phyloP scores from a whole-genome alignment of 179 eudicot genomes.

The Vitellaria paradoxa region DNA sequence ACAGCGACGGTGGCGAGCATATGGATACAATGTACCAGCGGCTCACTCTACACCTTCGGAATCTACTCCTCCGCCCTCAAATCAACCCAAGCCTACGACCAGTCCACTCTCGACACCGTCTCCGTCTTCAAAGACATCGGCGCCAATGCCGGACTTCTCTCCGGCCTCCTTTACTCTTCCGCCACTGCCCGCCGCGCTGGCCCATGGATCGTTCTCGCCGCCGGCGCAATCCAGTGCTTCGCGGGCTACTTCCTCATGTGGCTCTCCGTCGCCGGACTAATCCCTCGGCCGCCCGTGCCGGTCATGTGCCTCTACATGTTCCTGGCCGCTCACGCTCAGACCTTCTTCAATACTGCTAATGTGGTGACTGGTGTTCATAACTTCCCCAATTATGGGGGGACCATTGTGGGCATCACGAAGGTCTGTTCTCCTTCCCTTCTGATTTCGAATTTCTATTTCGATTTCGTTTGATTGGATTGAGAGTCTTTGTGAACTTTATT shows the following conservation, averaged over 20 bases:
- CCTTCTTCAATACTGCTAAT: constrained; percentile 78
- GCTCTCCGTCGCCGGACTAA: constrained; percentile 53
- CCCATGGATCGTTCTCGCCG: constrained; percentile 61
- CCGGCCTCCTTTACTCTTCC: constrained; percentile 76
- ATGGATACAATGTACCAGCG: constrained; percentile 71
- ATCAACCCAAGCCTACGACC: constrained; percentile 62
- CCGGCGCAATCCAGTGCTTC: constrained; percentile 68
- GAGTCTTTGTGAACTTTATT: not conserved
- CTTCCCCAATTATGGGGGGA: constrained; percentile 68
- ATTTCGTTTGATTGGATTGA: not conserved
- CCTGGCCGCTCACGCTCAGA: constrained; percentile 68
- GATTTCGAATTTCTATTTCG: not conserved
- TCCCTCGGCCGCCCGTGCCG: constrained; percentile 52
- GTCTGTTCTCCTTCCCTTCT: constrained; percentile 24
- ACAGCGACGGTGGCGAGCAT: constrained; percentile 61
- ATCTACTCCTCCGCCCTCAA: constrained; percentile 71
- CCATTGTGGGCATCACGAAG: constrained; percentile 97
- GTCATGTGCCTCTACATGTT: constrained; percentile 65
- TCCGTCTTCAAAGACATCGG: constrained; percentile 94
- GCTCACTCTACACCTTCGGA: constrained; percentile 77
- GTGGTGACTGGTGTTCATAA: constrained; percentile 88
- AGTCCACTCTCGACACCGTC: constrained; percentile 70
- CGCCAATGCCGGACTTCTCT: constrained; percentile 70
- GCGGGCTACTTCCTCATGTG: constrained; percentile 70
- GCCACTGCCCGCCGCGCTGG: constrained; percentile 25